Percentiles rank a stretch among this genome's conserved stretches.
Evolutionary conservation across 2,329 filamentous ascomycete species (phyloP).

Genomic region (Annulohypoxylon truncatum): DNA sequence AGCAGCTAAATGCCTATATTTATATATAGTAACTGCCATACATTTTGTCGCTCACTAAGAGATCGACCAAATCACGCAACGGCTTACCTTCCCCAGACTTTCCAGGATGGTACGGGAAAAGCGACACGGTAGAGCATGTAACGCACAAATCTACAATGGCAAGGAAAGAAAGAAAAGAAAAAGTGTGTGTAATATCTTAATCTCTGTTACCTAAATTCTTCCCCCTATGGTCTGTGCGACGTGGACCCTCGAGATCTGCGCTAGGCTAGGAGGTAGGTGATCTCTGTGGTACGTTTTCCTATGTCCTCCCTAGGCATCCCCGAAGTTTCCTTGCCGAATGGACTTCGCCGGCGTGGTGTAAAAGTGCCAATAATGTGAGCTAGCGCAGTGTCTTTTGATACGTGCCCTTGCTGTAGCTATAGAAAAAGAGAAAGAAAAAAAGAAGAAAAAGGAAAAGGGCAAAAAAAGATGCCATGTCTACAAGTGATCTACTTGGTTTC

Average conservation of each 20-base stretch:
- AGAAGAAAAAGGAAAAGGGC: background rate
- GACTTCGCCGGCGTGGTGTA: constrained; percentile 1
- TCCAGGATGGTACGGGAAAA: constrained; percentile 11
- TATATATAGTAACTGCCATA: constrained; percentile 29
- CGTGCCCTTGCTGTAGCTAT: constrained; percentile 8
- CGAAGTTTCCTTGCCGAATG: background rate
- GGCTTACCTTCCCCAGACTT: constrained; percentile 26
- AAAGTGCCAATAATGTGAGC: background rate
- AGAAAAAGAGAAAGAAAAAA: background rate
- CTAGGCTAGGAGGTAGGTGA: constrained; percentile 37
- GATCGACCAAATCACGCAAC: constrained; percentile 38
- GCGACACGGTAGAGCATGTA: constrained; percentile 27
- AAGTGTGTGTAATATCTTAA: constrained; percentile 19
- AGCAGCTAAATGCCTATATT: constrained; percentile 27
- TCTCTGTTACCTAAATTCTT: constrained; percentile 27
- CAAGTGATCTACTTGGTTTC: background rate
- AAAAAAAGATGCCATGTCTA: background rate
- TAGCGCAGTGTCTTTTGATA: constrained; percentile 2
- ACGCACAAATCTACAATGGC: constrained; percentile 11
- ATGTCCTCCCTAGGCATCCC: constrained; percentile 11
- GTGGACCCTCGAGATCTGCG: constrained; percentile 35
- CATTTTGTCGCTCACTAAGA: constrained; percentile 16
- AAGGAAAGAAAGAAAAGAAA: background rate
- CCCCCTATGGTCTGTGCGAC: constrained; percentile 26
- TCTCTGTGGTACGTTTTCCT: constrained; percentile 35